A percentile compares a stretch with the other conserved stretches of the same genome.
Evolutionary conservation across 129 eudicot genomes (phyloP).

Genomic region (Artemisia argyi): DNA sequence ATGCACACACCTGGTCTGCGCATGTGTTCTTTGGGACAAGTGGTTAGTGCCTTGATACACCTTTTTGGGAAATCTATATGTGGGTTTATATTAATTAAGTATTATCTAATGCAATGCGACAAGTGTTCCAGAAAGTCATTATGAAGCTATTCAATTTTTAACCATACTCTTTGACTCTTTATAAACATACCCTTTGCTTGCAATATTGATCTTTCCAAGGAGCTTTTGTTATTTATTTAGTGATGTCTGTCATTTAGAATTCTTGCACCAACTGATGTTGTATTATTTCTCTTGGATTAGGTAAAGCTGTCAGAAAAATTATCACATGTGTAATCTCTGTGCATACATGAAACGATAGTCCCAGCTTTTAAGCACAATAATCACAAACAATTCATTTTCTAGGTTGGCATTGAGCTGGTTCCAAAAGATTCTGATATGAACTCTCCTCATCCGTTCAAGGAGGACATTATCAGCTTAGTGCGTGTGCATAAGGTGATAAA

Average conservation of each 20-base stretch:
- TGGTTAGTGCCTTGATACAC: too few species aligned
- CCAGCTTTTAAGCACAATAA: slow-evolving; percentile 89
- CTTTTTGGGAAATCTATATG: too few species aligned
- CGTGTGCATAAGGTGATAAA: slow-evolving; percentile 93
- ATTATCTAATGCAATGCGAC: too few species aligned
- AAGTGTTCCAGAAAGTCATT: too few species aligned
- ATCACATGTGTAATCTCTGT: slow-evolving; percentile 95
- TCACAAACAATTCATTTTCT: slow-evolving; percentile 10
- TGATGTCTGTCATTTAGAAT: not conserved
- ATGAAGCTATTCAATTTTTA: too few species aligned
- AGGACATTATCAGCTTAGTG: slow-evolving; percentile 86
- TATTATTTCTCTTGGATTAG: slow-evolving; percentile 39
- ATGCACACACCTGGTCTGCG: too few species aligned
- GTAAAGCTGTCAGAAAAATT: slow-evolving; percentile 95
- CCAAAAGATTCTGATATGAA: slow-evolving; percentile 95
- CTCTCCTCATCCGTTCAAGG: slow-evolving; percentile 76
- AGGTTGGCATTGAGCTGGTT: slow-evolving; percentile 98
- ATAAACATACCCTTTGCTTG: too few species aligned
- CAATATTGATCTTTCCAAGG: too few species aligned
- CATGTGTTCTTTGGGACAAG: too few species aligned
- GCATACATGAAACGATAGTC: slow-evolving; percentile 95
- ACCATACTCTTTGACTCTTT: too few species aligned
- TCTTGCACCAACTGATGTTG: slow-evolving; percentile 19
- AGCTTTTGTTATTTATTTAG: not conserved
- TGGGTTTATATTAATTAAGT: too few species aligned